A percentile compares a stretch with the other conserved stretches of the same genome.
These are phyloP conservation scores for Fusarium siculi DNA, from an alignment of 2,329 filamentous ascomycete species.

Conservation along the genomic window DNA sequence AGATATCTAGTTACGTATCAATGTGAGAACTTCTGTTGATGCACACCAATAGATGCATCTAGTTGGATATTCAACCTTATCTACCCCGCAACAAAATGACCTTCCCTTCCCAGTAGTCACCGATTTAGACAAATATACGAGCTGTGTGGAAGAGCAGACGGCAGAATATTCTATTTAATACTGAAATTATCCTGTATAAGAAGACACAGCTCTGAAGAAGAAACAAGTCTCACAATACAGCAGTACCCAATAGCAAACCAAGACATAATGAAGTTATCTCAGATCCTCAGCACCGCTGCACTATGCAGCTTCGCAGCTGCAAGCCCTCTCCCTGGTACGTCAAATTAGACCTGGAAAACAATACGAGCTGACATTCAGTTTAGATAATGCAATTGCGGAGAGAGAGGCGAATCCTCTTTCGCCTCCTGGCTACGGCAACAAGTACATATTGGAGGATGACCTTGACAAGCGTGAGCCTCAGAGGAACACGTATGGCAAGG, in stretches of 20 bases:
- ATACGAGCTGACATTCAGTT: fast-evolving
- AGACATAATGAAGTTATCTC: background rate
- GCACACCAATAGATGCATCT: fast-evolving
- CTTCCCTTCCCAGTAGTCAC: background rate
- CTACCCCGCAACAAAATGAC: background rate
- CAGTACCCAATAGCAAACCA: background rate
- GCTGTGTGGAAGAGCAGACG: fast-evolving
- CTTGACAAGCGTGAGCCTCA: background rate
- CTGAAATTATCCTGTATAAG: fast-evolving
- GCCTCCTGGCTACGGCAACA: background rate
- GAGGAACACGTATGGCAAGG: background rate
- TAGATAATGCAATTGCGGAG: background rate
- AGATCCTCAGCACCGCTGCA: background rate
- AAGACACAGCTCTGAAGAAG: fast-evolving
- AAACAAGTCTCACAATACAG: background rate
- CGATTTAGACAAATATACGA: background rate
- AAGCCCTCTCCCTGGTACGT: background rate
- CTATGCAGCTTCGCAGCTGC: background rate
- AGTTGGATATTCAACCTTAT: background rate
- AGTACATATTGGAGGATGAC: background rate
- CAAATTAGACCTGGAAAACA: fast-evolving
- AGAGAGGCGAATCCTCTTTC: background rate
- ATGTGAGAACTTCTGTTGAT: background rate
- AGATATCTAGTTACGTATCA: background rate
- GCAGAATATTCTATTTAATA: background rate